Evolutionary conservation across 352 stramenopile species (phyloP), one percentile per base, ranked within the genome.

Genomic region (Stephanocyclus meneghinianus): DNA sequence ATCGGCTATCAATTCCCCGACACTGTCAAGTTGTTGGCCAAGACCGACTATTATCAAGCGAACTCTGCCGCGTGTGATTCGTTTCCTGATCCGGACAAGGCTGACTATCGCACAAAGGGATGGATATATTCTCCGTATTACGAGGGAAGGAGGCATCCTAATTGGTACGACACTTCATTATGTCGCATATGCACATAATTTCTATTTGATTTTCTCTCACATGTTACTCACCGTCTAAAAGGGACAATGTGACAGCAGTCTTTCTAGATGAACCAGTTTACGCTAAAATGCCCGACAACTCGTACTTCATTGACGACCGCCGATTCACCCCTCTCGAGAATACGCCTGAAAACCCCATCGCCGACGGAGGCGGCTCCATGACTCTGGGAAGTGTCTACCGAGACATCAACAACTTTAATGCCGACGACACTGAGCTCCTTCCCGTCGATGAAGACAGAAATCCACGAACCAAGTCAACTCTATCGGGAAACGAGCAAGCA

Each of bases 251-350:
- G 4, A 67, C 40, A 2, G 15, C 60, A 3, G 53, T 63, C 2
- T 40, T 66, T 26, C 21, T 78, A 2, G 68, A 78, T 30, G 44
- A 64, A 18, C 53, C 70, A 51, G 71, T 84, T 48, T 84, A 72
- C 32, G 76, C 70, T 30, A 48, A 69, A 57, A 35, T 73, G 50
- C 21, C 53, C 2, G n/a, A 65, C 21, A 32, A 32, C 6, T 50
- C 35, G 8, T 84, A 84, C 60, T 55, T 32, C 45, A 59, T 85
- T 16, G 72, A 86, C 66, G 74, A 83, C 75, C 61, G 65, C 16
- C 53, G 74, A 13, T 71, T 80, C 35, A 65, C 61, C 4, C 40
- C 74, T 16, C 30, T 79, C 18, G 44, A 80, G 11, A 87, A 89
- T 70, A 86, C 60, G 4, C 77, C 15, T 45, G 78, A 7, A 63